phyloP scores from a whole-genome alignment of 768 basidiomycete genomes.

The Piloderma croceum region DNA sequence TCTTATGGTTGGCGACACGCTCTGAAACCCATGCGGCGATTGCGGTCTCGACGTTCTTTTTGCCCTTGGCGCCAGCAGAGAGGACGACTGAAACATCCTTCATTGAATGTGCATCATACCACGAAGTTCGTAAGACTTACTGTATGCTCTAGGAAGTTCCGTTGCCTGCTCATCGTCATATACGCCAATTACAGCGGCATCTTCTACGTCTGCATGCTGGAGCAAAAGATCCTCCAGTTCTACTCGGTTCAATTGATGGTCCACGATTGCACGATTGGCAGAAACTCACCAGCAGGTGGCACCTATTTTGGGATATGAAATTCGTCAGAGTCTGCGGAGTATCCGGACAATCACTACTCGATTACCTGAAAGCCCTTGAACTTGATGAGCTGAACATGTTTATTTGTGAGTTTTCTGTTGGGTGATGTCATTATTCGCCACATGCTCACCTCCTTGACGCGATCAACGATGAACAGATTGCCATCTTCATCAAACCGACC shows the following conservation, averaged over 20 bases:
- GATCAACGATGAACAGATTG: slow-evolving; percentile 45
- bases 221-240: slow-evolving; percentile 53
- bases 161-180: slow-evolving; percentile 42
- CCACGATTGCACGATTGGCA: too few species aligned
- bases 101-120: too few species aligned
- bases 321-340: neutral
- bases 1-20: slow-evolving; percentile 1
- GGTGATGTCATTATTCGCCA: slow-evolving; percentile 27
- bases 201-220: slow-evolving; percentile 47
- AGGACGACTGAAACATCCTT: too few species aligned
- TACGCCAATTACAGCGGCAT: slow-evolving; percentile 56
- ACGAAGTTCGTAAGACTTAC: too few species aligned
- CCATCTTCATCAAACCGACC: slow-evolving; percentile 43
- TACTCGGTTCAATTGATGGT: too few species aligned
- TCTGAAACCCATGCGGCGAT: slow-evolving; percentile 2
- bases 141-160: slow-evolving; percentile 45
- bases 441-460: slow-evolving; percentile 45
- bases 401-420: neutral
- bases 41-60: too few species aligned
- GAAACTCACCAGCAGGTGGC: too few species aligned
- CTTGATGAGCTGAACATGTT: too few species aligned
- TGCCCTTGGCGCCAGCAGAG: too few species aligned
- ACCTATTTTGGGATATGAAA: slow-evolving; percentile 11
- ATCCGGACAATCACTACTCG: neutral
- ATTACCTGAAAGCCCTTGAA: slow-evolving; percentile 47